These are phyloP conservation scores for Chytriomyces confervae DNA, from an alignment of 192 early-diverging fungal species.

Conservation along the genomic window DNA sequence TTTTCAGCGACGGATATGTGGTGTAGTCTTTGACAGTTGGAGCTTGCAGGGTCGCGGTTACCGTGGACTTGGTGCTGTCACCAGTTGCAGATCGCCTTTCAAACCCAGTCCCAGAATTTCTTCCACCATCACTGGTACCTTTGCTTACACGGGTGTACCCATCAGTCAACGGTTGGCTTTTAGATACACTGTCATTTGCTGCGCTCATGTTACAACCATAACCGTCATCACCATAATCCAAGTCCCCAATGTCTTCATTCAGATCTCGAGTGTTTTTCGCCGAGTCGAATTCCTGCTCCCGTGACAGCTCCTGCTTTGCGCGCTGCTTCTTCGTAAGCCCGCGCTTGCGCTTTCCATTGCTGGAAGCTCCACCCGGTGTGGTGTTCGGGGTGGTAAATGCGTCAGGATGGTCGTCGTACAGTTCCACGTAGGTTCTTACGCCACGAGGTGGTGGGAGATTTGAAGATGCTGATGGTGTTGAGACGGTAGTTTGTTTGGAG, in stretches of 20 bases:
- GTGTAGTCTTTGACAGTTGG: not conserved
- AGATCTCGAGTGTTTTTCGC: too few relatives aligned
- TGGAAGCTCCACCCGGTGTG: not conserved
- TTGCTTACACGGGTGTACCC: too few relatives aligned
- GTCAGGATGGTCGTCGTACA: conserved; percentile 3
- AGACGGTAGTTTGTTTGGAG: not conserved
- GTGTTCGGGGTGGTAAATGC: not conserved
- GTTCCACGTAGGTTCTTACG: not conserved
- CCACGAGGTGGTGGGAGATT: not conserved
- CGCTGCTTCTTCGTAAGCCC: not conserved
- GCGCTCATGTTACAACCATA: not conserved
- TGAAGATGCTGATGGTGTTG: not conserved
- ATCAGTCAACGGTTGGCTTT: too few relatives aligned
- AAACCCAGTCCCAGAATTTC: not conserved
- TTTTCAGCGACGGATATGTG: not conserved
- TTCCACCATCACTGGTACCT: not conserved
- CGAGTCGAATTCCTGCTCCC: not conserved
- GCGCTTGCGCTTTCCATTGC: not conserved
- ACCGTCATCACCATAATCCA: conserved; percentile 20
- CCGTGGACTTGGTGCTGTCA: not conserved
- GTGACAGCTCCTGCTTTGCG: not conserved
- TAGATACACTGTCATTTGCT: not conserved
- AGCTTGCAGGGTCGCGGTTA: not conserved
- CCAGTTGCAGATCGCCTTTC: not conserved
- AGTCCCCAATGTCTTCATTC: not conserved